These are phyloP conservation scores for Oropetium thomaeum DNA, from an alignment of 176 grass and related monocot genomes.

Conservation along the genomic window DNA sequence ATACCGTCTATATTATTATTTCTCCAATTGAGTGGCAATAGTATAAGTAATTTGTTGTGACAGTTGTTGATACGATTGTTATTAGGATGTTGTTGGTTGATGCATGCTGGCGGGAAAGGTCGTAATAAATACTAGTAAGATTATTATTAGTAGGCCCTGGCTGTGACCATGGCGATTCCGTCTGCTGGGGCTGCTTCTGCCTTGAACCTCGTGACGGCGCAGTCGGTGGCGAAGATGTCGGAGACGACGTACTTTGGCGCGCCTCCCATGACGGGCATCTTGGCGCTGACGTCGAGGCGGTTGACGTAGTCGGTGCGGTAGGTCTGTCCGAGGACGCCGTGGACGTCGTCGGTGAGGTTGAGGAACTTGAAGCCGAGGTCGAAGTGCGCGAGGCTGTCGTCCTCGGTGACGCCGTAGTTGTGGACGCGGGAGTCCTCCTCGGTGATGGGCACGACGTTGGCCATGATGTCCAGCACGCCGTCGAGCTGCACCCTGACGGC, in stretches of 20 bases:
- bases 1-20: too few relatives aligned
- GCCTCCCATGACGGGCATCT: conserved; percentile 49
- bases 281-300: conserved; percentile 36
- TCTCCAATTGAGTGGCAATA: too few relatives aligned
- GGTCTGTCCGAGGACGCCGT: conserved; percentile 52
- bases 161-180: neutral
- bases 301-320: conserved; percentile 43
- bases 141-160: neutral
- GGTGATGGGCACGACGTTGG: conserved; percentile 46
- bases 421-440: conserved; percentile 45
- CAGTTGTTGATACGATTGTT: too few relatives aligned
- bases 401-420: conserved; percentile 31
- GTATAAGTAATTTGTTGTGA: too few relatives aligned
- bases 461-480: conserved; percentile 46
- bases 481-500: conserved; percentile 32
- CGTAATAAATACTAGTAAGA: too few relatives aligned
- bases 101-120: too few relatives aligned
- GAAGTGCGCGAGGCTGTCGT: conserved; percentile 38
- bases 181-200: too few relatives aligned
- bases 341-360: conserved; percentile 25
- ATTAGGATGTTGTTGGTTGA: too few relatives aligned
- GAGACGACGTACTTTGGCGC: conserved; percentile 24
- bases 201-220: conserved; percentile 27
- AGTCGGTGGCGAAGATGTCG: conserved; percentile 43
- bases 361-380: conserved; percentile 51